A percentile compares a stretch with the other conserved stretches of the same genome.
These are phyloP conservation scores for Glomus cerebriforme DNA, from an alignment of 192 early-diverging fungal species.

Conservation along the genomic window DNA sequence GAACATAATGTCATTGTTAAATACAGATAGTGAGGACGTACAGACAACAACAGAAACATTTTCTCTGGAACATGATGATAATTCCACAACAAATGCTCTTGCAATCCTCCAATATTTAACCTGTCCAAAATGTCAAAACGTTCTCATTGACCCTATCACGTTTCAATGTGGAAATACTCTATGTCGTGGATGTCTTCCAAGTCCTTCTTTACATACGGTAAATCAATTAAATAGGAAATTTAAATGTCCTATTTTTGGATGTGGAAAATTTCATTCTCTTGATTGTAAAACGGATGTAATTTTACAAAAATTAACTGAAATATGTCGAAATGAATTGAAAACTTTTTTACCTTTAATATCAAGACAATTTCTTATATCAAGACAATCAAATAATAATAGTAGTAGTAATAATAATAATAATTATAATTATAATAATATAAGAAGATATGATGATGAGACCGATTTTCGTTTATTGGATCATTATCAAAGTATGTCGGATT, in stretches of 20 bases:
- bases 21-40: neutral
- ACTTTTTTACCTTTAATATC: neutral
- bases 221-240: neutral
- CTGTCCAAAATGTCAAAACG: neutral
- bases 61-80: neutral
- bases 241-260: slow-evolving; percentile 7
- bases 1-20: slow-evolving; percentile 12
- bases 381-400: neutral
- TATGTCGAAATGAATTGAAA: neutral
- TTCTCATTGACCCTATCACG: slow-evolving; percentile 17
- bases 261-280: neutral
- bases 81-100: neutral
- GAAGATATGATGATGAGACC: too few species aligned
- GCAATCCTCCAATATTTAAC: slow-evolving; percentile 2
- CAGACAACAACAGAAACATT: neutral
- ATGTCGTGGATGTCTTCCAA: slow-evolving; percentile 8
- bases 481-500: too few species aligned
- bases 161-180: slow-evolving; percentile 24
- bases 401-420: neutral
- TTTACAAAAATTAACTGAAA: slow-evolving; percentile 15
- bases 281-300: neutral
- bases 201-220: neutral
- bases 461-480: too few species aligned
- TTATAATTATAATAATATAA: neutral
- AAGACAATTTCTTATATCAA: neutral